phyloP scores from a whole-genome alignment of 257 asterid genomes.

The Solanum commersonii region DNA sequence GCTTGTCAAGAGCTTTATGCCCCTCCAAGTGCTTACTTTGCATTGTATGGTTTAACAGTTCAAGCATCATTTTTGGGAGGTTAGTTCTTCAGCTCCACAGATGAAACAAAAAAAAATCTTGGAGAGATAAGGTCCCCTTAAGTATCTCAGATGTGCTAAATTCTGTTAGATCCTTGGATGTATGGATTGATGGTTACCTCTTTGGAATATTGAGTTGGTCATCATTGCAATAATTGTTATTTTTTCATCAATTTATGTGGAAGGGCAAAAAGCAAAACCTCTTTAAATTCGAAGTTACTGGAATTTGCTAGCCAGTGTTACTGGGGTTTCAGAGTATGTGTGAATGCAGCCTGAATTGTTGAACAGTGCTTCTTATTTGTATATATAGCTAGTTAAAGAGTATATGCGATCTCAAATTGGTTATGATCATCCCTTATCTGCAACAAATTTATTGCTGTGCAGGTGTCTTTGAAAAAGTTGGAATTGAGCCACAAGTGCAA shows the following conservation, averaged over 20 bases:
- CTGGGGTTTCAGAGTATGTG: background rate
- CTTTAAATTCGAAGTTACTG: background rate
- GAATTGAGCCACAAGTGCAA: slow-evolving; percentile 87
- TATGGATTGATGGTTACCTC: background rate
- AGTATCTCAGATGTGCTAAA: background rate
- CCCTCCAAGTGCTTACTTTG: slow-evolving; percentile 96
- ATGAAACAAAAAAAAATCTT: background rate
- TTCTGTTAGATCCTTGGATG: background rate
- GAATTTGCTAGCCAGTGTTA: background rate
- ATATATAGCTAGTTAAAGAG: background rate
- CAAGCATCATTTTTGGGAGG: slow-evolving; percentile 98
- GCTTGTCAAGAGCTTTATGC: slow-evolving; percentile 91
- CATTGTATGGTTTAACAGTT: slow-evolving; percentile 80
- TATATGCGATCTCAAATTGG: background rate
- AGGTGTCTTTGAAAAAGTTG: slow-evolving; percentile 86
- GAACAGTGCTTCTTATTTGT: background rate
- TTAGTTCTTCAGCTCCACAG: slow-evolving; percentile 24
- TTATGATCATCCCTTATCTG: background rate
- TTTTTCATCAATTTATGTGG: background rate
- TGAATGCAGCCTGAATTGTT: background rate
- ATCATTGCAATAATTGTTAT: background rate
- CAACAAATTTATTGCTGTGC: slow-evolving; percentile 6
- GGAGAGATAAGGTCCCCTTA: background rate
- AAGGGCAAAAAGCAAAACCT: background rate
- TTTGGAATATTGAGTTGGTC: background rate